Percentiles rank a stretch among this genome's conserved stretches.
Evolutionary conservation across 1,284 basidiomycete genomes (phyloP).

Genomic region (Ceratobasidium sp.): DNA sequence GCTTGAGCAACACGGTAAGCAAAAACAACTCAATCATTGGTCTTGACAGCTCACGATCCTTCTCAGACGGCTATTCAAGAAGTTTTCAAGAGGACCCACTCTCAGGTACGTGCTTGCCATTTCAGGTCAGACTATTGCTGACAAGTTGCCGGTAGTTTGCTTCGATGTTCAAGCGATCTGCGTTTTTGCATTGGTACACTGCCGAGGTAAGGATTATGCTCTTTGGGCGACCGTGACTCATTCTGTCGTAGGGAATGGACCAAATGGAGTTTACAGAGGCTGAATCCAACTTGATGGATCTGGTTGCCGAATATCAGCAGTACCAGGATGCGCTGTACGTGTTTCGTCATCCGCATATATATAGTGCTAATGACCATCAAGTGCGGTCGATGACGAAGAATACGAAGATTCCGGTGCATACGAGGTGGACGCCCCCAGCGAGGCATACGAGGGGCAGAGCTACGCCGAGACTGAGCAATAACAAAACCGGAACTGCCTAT

Average conservation of each 20-base stretch:
- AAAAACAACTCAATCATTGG: background rate
- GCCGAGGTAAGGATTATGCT: conserved; percentile 58
- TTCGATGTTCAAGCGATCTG: conserved; percentile 81
- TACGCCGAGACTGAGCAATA: conserved; percentile 41
- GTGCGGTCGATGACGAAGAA: conserved; percentile 38
- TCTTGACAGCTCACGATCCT: background rate
- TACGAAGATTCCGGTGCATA: too few species aligned
- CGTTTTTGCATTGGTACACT: conserved; percentile 92
- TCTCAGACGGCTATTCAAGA: conserved; percentile 80
- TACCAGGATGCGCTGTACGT: conserved; percentile 53
- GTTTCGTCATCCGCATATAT: background rate
- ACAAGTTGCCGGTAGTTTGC: conserved; percentile 63
- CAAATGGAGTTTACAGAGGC: conserved; percentile 92
- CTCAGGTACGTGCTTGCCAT: conserved; percentile 55
- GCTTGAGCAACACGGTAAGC: conserved; percentile 75
- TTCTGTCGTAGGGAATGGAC: conserved; percentile 71
- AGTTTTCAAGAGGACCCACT: conserved; percentile 81
- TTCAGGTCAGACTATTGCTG: conserved; percentile 5
- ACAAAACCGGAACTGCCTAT: background rate
- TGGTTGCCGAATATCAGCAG: conserved; percentile 55
- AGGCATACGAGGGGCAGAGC: conserved; percentile 32
- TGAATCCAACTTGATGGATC: conserved; percentile 80
- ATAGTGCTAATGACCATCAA: conserved; percentile 37
- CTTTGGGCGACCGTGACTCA: background rate
- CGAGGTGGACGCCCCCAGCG: conserved; percentile 36